phyloP scores from a whole-genome alignment of 2,329 filamentous ascomycete genomes.

The Talaromyces sp. region DNA sequence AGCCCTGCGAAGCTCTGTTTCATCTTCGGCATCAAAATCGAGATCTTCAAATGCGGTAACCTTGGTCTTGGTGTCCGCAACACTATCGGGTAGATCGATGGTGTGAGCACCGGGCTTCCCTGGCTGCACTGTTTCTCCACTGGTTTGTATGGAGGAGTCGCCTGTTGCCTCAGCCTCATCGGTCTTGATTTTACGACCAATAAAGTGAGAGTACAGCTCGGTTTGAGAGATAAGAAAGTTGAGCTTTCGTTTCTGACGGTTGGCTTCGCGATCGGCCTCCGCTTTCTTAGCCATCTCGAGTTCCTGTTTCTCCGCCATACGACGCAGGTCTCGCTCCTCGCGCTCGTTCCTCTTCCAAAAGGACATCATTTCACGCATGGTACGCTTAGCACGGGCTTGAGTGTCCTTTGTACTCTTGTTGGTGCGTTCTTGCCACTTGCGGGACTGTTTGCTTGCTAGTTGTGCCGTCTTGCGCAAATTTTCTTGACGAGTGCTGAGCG shows the following conservation, averaged over 20 bases:
- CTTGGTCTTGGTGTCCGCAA: conserved; percentile 57
- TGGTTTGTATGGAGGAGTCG: conserved; percentile 64
- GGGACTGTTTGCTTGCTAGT: conserved; percentile 92
- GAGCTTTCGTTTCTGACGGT: conserved; percentile 95
- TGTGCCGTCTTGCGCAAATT: conserved; percentile 98
- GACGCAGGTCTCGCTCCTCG: conserved; percentile 89
- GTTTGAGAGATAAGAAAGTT: conserved; percentile 99
- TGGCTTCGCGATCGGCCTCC: conserved; percentile 94
- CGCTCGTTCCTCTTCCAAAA: conserved; percentile 99
- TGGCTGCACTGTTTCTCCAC: conserved; percentile 42
- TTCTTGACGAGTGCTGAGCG: conserved; percentile 80
- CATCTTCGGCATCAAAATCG: conserved; percentile 93
- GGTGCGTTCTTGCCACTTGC: conserved; percentile 92
- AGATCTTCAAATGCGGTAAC: conserved; percentile 93
- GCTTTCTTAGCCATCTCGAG: conserved; percentile 94
- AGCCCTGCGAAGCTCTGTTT: conserved; percentile 72
- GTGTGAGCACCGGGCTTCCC: conserved; percentile 38
- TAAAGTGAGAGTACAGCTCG: conserved; percentile 98
- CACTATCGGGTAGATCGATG: conserved; percentile 47
- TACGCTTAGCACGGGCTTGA: conserved; percentile 91
- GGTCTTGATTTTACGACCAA: conserved; percentile 98
- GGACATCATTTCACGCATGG: conserved; percentile 98
- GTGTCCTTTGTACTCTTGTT: conserved; percentile 99
- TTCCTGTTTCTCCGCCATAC: conserved; percentile 91
- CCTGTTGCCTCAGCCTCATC: conserved; percentile 92